A percentile compares a stretch with the other conserved stretches of the same genome.
Conservation (phyloP, 2,329 filamentous ascomycete genomes). For the Karstenula rhodostoma region DNA sequence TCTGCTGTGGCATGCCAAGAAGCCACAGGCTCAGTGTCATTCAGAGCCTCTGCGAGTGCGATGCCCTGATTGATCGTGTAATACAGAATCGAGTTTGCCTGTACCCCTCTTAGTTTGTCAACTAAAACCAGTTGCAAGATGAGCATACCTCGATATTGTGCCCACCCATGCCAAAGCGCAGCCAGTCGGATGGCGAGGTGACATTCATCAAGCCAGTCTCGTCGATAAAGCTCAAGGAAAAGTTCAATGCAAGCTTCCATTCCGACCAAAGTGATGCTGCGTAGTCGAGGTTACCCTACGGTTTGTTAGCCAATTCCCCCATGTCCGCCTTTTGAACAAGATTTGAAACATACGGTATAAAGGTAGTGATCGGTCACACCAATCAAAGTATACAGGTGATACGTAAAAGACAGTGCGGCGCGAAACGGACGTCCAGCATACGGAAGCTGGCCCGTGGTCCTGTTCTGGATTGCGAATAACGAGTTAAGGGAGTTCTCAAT, state of each 20-base stretch:
- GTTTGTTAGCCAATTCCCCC: neutral
- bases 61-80: slow-evolving; percentile 63
- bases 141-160: slow-evolving; percentile 55
- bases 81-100: slow-evolving; percentile 57
- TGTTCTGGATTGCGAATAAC: slow-evolving; percentile 56
- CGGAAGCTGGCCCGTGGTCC: slow-evolving; percentile 55
- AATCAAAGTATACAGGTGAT: slow-evolving; percentile 61
- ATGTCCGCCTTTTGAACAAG: neutral
- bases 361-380: slow-evolving; percentile 56
- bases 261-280: slow-evolving; percentile 53
- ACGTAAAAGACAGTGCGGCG: slow-evolving; percentile 59
- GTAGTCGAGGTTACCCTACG: slow-evolving; percentile 50
- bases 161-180: slow-evolving; percentile 60
- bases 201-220: slow-evolving; percentile 56
- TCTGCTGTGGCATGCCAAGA: slow-evolving; percentile 54
- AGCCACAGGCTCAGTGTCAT: slow-evolving; percentile 52
- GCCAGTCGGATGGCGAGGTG: slow-evolving; percentile 56
- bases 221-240: slow-evolving; percentile 54
- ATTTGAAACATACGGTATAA: slow-evolving; percentile 46
- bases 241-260: slow-evolving; percentile 55
- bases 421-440: slow-evolving; percentile 60
- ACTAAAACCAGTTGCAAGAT: neutral
- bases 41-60: slow-evolving; percentile 58
- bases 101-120: neutral
- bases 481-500: slow-evolving; percentile 61